phyloP scores from a whole-genome alignment of 1,284 basidiomycete genomes.

The Sutorius eximius region DNA sequence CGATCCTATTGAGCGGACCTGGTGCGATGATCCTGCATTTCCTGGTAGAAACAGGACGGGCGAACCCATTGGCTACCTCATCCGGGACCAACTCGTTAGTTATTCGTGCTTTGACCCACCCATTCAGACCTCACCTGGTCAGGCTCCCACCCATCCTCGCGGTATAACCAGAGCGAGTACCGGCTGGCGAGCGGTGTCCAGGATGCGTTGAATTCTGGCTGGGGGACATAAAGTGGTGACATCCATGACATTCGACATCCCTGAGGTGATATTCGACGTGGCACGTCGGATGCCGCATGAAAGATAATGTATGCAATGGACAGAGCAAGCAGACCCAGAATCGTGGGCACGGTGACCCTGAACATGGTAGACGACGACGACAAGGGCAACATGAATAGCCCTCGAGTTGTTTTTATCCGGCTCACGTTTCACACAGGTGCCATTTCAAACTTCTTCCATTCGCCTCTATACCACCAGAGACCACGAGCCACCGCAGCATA shows the following conservation, averaged over 20 bases:
- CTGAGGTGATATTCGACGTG: constrained; percentile 63
- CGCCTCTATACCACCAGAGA: constrained; percentile 34
- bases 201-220: constrained; percentile 56
- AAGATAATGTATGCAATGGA: constrained; percentile 38
- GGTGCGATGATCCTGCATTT: constrained; percentile 93
- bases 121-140: constrained; percentile 48
- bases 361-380: constrained; percentile 10
- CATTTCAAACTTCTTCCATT: constrained; percentile 34
- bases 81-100: constrained; percentile 7
- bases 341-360: constrained; percentile 1
- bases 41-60: constrained; percentile 97
- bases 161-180: constrained; percentile 88
- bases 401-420: neutral
- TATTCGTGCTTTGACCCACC: neutral
- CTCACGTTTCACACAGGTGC: neutral
- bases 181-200: constrained; percentile 71
- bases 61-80: constrained; percentile 40
- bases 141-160: constrained; percentile 84
- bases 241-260: constrained; percentile 98
- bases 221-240: constrained; percentile 86
- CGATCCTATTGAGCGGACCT: constrained; percentile 93
- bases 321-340: constrained; percentile 31
- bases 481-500: constrained; percentile 32
- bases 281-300: constrained; percentile 41
- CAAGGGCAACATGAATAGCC: neutral